Conservation (phyloP, 2,329 filamentous ascomycete genomes). For the Colletotrichum tofieldiae region DNA sequence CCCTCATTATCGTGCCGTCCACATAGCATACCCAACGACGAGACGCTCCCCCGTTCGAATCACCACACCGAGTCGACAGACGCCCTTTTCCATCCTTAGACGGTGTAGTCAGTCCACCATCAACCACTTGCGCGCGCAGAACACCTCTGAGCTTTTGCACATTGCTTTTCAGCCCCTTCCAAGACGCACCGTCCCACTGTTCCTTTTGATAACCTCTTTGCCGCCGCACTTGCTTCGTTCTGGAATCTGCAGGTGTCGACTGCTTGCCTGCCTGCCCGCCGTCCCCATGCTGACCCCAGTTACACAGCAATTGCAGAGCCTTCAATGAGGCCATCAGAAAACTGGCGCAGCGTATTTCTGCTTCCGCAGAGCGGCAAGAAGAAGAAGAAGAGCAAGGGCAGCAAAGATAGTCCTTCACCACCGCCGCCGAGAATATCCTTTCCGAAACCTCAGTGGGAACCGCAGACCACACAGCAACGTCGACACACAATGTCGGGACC, state of each 20-base stretch:
- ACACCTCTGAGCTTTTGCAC: constrained; percentile 11
- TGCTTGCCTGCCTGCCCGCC: constrained; percentile 10
- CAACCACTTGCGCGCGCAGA: constrained; percentile 10
- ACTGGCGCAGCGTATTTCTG: constrained; percentile 40
- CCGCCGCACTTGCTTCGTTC: constrained; percentile 8
- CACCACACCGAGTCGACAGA: constrained; percentile 27
- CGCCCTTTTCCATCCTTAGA: constrained; percentile 22
- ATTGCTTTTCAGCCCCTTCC: not conserved
- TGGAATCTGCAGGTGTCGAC: not conserved
- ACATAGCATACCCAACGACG: not conserved
- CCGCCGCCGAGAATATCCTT: constrained; percentile 18
- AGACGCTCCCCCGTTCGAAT: constrained; percentile 15
- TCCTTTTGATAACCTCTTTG: not conserved
- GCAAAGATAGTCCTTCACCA: constrained; percentile 24
- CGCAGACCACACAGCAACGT: constrained; percentile 14
- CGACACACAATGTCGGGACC: constrained; percentile 38
- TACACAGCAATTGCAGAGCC: constrained; percentile 20
- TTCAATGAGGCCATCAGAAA: constrained; percentile 37
- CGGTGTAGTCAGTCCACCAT: constrained; percentile 35
- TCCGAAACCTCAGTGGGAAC: constrained; percentile 24
- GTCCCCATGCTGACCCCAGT: constrained; percentile 31
- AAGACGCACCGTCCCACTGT: not conserved
- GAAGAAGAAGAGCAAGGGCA: constrained; percentile 33
- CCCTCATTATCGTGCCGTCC: not conserved
- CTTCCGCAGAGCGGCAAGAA: constrained; percentile 39